phyloP scores from a whole-genome alignment of 2,329 filamentous ascomycete genomes.

The Waltergamsia citrina region DNA sequence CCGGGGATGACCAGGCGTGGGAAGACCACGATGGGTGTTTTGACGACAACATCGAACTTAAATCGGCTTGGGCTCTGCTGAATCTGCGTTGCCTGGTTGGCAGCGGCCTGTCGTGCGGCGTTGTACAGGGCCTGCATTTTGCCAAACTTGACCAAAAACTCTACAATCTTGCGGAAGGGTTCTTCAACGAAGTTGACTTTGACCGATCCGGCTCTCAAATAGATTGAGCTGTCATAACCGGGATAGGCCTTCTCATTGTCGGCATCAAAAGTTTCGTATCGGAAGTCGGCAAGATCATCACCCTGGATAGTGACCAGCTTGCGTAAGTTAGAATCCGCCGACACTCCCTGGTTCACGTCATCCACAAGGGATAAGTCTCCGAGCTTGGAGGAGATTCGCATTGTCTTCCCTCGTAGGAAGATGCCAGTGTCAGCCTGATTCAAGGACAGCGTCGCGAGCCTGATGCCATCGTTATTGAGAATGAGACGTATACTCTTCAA shows the following conservation, averaged over 20 bases:
- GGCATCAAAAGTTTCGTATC: slow-evolving; percentile 89
- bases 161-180: slow-evolving; percentile 95
- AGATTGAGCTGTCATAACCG: slow-evolving; percentile 89
- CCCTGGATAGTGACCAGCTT: slow-evolving; percentile 92
- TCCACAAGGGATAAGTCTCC: slow-evolving; percentile 85
- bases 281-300: slow-evolving; percentile 90
- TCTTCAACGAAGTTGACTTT: slow-evolving; percentile 97
- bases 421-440: slow-evolving; percentile 88
- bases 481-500: slow-evolving; percentile 90
- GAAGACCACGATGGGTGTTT: slow-evolving; percentile 94
- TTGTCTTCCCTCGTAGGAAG: slow-evolving; percentile 74
- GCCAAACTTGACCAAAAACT: slow-evolving; percentile 96
- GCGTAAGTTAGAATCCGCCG: slow-evolving; percentile 69
- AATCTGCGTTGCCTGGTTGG: slow-evolving; percentile 85
- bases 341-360: slow-evolving; percentile 85
- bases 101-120: slow-evolving; percentile 86
- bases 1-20: slow-evolving; percentile 67
- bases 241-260: slow-evolving; percentile 65
- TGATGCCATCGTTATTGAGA: slow-evolving; percentile 94
- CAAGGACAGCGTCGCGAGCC: slow-evolving; percentile 84
- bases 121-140: slow-evolving; percentile 99
- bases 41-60: slow-evolving; percentile 88
- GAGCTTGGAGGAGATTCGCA: slow-evolving; percentile 78
- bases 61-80: slow-evolving; percentile 85
- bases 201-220: slow-evolving; percentile 83